Evolutionary conservation across 129 eudicot species (phyloP), one percentile per base, ranked within the genome.

Genomic region (Cynara cardunculus): DNA sequence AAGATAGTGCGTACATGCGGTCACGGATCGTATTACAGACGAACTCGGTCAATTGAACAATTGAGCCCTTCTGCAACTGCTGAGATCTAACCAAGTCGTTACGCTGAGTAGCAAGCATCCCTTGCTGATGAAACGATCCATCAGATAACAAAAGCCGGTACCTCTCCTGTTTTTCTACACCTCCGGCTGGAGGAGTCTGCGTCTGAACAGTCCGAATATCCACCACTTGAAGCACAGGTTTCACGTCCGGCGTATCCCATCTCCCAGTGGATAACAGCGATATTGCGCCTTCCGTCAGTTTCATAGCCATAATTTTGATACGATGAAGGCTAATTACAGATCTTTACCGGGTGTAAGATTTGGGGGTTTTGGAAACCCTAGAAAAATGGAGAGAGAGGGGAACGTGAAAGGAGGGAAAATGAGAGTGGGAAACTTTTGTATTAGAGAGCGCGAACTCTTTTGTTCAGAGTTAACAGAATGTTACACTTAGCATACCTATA

Each of bases 71-170:
- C 78, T 82, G 87, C 68, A 94, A 62, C 71, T 25, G 65, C 25
- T 86, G 75, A 3, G 89, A 74, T 19, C 80, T 84, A 10, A 92
- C 93, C 74, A 94, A 78, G 1, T 86, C 91, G 64, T 94, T 94
- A 4, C 53, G 82, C 79, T 94, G 97, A 35, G 87, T 80, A 44
- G 86, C 91, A 22, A 94, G 91, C 99, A 89, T 92, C 32, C 90
- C 96, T 35, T 85, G 93, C 78, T 86, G 91, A 24, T 3, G 7
- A 69, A 64, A 65, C 4, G 19, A 16, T 0, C 99, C 99, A 41
- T 94, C 99, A 8, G 93, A 92, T 0, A 94, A n/a, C 72, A 84
- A 4, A 2, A 94, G 1, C 39, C 96, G 89, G 72, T 84, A 90
- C 71, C 96, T 68, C 79, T 90, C 93, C 14, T 22, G 21, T 8